Evolutionary conservation across 306 rosid genomes (phyloP).

Genomic region (Rosa chinensis): DNA sequence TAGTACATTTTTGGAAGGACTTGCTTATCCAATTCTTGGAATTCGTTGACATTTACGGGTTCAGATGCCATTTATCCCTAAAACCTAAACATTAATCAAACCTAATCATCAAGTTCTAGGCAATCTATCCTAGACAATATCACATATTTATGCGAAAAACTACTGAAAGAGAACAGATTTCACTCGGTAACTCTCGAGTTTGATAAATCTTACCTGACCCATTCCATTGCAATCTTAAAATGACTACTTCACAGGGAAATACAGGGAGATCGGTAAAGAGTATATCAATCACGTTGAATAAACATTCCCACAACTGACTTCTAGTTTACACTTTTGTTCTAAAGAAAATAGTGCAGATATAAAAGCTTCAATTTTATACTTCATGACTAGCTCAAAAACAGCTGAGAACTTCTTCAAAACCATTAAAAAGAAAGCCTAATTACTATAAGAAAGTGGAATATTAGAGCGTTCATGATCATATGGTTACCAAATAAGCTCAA

Average conservation of each 20-base stretch:
- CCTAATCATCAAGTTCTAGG: not conserved
- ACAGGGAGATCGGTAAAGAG: not conserved
- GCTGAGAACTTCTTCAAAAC: not conserved
- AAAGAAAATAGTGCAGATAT: not conserved
- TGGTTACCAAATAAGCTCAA: not conserved
- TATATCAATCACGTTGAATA: not conserved
- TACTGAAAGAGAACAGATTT: not conserved
- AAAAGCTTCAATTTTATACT: not conserved
- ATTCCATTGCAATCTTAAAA: not conserved
- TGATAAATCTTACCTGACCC: not conserved
- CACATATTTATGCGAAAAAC: not conserved
- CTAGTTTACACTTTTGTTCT: not conserved
- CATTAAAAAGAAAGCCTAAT: not conserved
- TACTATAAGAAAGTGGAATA: not conserved
- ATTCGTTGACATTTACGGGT: constrained; percentile 56
- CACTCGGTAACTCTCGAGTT: not conserved
- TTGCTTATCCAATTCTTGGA: constrained; percentile 52
- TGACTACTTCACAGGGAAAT: not conserved
- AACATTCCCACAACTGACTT: not conserved
- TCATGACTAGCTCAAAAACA: not conserved
- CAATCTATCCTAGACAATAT: not conserved
- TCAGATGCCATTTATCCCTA: constrained; percentile 48
- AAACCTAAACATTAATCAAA: constrained; percentile 9
- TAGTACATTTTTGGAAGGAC: constrained; percentile 59
- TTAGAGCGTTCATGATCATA: not conserved